Conservation (phyloP, 352 stramenopile species). For the Phytophthora hibernalis region DNA sequence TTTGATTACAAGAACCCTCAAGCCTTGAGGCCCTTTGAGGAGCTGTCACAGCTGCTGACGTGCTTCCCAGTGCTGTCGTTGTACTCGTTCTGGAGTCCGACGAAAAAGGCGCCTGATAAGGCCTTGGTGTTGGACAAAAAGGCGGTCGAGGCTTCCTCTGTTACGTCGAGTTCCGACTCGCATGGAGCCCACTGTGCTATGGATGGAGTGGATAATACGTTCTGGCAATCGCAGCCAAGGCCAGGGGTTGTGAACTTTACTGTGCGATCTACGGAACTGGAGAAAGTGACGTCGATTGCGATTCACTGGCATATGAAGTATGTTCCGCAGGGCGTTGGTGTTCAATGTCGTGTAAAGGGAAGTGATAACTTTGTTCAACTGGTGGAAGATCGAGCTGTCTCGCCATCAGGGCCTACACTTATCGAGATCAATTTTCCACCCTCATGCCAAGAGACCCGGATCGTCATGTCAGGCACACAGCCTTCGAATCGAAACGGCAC, state of each 20-base stretch:
- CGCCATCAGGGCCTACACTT: slow-evolving; percentile 33
- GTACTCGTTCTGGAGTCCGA: slow-evolving; percentile 87
- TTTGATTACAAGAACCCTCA: slow-evolving; percentile 73
- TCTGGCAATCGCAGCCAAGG: slow-evolving; percentile 74
- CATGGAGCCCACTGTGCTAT: slow-evolving; percentile 61
- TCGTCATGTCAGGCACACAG: slow-evolving; percentile 73
- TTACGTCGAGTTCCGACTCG: slow-evolving; percentile 49
- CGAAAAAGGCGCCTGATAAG: slow-evolving; percentile 68
- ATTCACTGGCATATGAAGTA: slow-evolving; percentile 80
- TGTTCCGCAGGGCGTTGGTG: slow-evolving; percentile 55
- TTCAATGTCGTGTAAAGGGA: slow-evolving; percentile 60
- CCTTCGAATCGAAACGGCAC: slow-evolving; percentile 67
- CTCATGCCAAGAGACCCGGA: slow-evolving; percentile 54
- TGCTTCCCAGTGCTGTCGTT: slow-evolving; percentile 82
- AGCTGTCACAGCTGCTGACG: slow-evolving; percentile 77
- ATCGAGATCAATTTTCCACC: slow-evolving; percentile 55
- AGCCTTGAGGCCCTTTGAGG: slow-evolving; percentile 72
- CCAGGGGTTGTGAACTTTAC: slow-evolving; percentile 61
- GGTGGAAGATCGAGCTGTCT: slow-evolving; percentile 32
- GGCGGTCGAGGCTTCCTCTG: slow-evolving; percentile 66
- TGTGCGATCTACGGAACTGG: slow-evolving; percentile 47
- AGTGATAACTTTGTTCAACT: slow-evolving; percentile 54
- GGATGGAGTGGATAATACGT: slow-evolving; percentile 64
- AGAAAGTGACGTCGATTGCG: slow-evolving; percentile 62
- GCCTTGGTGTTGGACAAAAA: slow-evolving; percentile 48